Evolutionary conservation across 1,139 yeast genomes (phyloP).

Genomic region (Diutina sp.): DNA sequence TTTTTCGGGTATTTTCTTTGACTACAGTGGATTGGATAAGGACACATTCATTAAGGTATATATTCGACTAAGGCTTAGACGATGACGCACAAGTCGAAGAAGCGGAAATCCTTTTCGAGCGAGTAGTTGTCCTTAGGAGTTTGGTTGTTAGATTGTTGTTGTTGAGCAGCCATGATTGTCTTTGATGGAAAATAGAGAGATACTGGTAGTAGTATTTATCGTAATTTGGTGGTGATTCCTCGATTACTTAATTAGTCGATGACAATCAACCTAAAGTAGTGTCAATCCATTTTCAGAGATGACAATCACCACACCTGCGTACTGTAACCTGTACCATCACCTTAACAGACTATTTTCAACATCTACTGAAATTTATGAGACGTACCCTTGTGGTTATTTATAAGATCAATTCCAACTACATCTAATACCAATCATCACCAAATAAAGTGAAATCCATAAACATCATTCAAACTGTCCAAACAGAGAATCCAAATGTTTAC

Average conservation of each 20-base stretch:
- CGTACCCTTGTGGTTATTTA: too few species aligned
- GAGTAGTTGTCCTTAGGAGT: not conserved
- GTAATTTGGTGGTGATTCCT: not conserved
- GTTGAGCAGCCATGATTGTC: not conserved
- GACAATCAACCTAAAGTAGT: not conserved
- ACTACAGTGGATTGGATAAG: too few species aligned
- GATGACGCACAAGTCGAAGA: not conserved
- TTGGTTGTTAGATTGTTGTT: not conserved
- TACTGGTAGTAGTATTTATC: not conserved
- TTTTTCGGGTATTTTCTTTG: too few species aligned
- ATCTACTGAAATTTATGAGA: too few species aligned
- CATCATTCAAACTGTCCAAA: too few species aligned
- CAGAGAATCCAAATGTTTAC: too few species aligned
- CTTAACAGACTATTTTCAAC: too few species aligned
- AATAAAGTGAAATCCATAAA: too few species aligned
- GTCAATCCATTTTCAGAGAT: not conserved
- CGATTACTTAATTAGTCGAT: not conserved
- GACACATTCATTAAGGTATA: not conserved
- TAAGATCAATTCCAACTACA: too few species aligned
- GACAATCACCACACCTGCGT: not conserved
- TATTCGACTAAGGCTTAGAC: not conserved
- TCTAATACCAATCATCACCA: too few species aligned
- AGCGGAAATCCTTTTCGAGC: not conserved
- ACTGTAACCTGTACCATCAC: not conserved
- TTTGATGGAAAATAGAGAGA: not conserved